Conservation (phyloP, 441 rosid species). For the Gossypium davidsonii region DNA sequence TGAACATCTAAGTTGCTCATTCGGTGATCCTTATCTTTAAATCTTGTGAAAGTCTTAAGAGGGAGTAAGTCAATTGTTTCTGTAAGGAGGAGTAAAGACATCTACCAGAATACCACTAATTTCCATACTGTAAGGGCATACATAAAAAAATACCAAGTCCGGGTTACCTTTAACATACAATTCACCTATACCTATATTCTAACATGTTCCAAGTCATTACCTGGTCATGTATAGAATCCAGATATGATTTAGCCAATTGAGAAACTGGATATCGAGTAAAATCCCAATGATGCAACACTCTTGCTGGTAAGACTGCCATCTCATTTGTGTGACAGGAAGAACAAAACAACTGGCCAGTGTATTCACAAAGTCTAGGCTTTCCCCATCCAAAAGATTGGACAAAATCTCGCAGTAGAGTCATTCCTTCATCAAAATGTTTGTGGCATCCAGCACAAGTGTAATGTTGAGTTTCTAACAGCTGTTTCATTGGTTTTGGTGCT, state of each 20-base stretch:
- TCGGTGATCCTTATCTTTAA: neutral
- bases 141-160: neutral
- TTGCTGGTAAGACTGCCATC: conserved; percentile 79
- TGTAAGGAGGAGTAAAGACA: neutral
- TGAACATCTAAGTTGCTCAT: neutral
- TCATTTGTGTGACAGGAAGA: conserved; percentile 84
- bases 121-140: neutral
- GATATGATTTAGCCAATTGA: conserved; percentile 85
- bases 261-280: conserved; percentile 75
- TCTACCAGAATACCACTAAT: neutral
- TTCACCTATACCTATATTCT: neutral
- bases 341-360: conserved; percentile 88
- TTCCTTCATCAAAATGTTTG: conserved; percentile 74
- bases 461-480: conserved; percentile 79
- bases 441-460: conserved; percentile 90
- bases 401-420: conserved; percentile 66
- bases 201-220: conserved; percentile 29
- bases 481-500: conserved; percentile 59
- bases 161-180: neutral
- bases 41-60: neutral
- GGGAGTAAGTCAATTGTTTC: neutral
- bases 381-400: conserved; percentile 90
- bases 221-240: conserved; percentile 88
- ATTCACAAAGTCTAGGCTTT: conserved; percentile 79
- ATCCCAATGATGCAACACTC: conserved; percentile 92